Conservation (phyloP, 306 rosid genomes). For the Lotus japonicus region DNA sequence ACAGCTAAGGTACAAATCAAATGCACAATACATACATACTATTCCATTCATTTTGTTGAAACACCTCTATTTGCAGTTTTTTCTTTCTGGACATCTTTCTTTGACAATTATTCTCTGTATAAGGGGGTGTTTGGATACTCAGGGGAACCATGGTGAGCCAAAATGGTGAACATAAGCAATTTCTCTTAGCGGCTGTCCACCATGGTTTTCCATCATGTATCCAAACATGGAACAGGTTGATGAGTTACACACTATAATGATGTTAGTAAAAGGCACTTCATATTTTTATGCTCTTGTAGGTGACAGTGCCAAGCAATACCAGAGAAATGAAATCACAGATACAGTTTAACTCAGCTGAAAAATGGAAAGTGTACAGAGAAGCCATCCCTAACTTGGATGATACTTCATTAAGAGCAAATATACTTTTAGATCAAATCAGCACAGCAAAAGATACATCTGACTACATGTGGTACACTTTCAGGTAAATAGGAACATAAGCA, state of each 20-base stretch:
- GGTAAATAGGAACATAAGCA: slow-evolving; percentile 24
- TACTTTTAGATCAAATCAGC: slow-evolving; percentile 38
- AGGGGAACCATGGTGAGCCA: too few relatives aligned
- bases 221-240: not conserved
- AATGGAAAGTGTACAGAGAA: slow-evolving; percentile 41
- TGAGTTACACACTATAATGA: not conserved
- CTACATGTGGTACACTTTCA: slow-evolving; percentile 42
- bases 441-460: slow-evolving; percentile 37
- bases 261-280: not conserved
- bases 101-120: not conserved
- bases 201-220: too few relatives aligned
- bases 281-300: slow-evolving; percentile 23
- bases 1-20: slow-evolving; percentile 38
- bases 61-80: too few relatives aligned
- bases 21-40: not conserved
- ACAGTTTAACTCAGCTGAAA: slow-evolving; percentile 22
- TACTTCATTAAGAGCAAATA: slow-evolving; percentile 27
- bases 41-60: too few relatives aligned
- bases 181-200: too few relatives aligned
- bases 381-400: slow-evolving; percentile 29
- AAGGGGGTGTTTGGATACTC: too few relatives aligned
- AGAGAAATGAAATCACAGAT: slow-evolving; percentile 26
- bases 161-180: too few relatives aligned
- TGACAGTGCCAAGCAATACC: slow-evolving; percentile 4
- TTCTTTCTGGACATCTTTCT: not conserved